Base-by-base conservation (phyloP, 1,139 yeast species). In the Groenewaldozyma auringiensis region DNA sequence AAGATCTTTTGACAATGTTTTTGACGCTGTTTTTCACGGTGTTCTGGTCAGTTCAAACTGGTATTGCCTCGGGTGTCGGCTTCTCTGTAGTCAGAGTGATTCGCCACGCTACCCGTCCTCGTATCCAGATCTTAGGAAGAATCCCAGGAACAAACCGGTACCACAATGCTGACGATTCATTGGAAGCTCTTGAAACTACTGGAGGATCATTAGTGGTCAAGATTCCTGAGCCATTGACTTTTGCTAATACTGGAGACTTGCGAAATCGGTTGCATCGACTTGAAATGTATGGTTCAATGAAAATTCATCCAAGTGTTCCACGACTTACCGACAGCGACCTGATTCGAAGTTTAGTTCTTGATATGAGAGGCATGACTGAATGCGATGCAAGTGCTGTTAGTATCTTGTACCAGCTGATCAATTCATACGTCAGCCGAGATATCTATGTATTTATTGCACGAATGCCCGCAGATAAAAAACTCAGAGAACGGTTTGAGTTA, bases 201-300 rank as follows among this genome's bases (percentile, higher is more conserved):
- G 92, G 85, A 58, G 95, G 94, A 1, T 85, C 95, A 57, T 69
- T 92, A 43, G 83, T 89, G 40, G 83, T 89, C 31, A 86, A 83
- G 55, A 79, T 92, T 35, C 94, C 97, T 0, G 97, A 92, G 59
- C 96, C 97, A 1, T 68, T 92, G 48, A 87, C 95, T 1, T 92
- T 92, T 63, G 88, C 96, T 35, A 92, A 92, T 60, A 78, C 94
- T 16, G 85, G 83, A 49, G 96, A 89, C 60, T 69, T 92, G 53
- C 79, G 84, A 50, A 72, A 82, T 41, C 69, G 97, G 25, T 69
- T 92, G 45, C 75, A 79, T 47, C 69, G 97, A 46, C 74, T 92
- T 20, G 97, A 92, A 59, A 68, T 79, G 57, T 88, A 85, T 58
- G 96, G 97, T 0, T 83, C 96, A 0, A 74, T 86, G 25, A 76